Conservation (phyloP, 129 eudicot genomes). For the Flaveria linearis region DNA sequence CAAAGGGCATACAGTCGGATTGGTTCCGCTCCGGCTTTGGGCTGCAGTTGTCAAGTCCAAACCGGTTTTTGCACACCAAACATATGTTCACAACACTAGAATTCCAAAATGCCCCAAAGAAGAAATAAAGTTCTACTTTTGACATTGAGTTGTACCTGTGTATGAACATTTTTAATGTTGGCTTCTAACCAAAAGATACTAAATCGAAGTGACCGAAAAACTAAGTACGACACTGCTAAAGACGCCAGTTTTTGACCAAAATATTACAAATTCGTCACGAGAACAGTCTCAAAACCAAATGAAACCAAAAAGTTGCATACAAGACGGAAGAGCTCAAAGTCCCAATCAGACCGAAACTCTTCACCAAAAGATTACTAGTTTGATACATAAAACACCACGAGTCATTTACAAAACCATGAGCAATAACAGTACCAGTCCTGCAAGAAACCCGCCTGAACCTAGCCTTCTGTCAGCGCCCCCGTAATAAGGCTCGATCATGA, state of each 20-base stretch:
- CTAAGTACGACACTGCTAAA: neutral
- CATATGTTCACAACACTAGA: too few relatives aligned
- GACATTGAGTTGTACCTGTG: too few relatives aligned
- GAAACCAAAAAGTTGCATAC: slow-evolving; percentile 24
- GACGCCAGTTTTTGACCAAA: slow-evolving; percentile 16
- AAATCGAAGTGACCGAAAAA: neutral
- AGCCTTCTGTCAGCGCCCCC: slow-evolving; percentile 23
- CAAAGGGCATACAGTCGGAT: too few relatives aligned
- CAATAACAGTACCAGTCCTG: slow-evolving; percentile 33
- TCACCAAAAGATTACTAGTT: slow-evolving; percentile 33
- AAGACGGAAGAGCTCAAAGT: slow-evolving; percentile 36
- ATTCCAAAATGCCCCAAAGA: too few relatives aligned
- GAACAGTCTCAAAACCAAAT: slow-evolving; percentile 23
- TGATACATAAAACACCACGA: slow-evolving; percentile 22
- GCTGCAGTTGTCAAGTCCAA: too few relatives aligned
- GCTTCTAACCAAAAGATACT: too few relatives aligned
- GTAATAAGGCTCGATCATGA: slow-evolving; percentile 52
- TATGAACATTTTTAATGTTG: too few relatives aligned
- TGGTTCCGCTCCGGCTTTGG: too few relatives aligned
- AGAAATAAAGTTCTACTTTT: too few relatives aligned
- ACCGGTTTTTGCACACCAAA: too few relatives aligned
- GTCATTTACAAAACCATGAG: slow-evolving; percentile 33
- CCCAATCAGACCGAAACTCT: slow-evolving; percentile 22
- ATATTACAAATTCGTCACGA: neutral
- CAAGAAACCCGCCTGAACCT: slow-evolving; percentile 28